A percentile compares a stretch with the other conserved stretches of the same genome.
Evolutionary conservation across 257 asterid species (phyloP).

Genomic region (Paulownia fortunei): DNA sequence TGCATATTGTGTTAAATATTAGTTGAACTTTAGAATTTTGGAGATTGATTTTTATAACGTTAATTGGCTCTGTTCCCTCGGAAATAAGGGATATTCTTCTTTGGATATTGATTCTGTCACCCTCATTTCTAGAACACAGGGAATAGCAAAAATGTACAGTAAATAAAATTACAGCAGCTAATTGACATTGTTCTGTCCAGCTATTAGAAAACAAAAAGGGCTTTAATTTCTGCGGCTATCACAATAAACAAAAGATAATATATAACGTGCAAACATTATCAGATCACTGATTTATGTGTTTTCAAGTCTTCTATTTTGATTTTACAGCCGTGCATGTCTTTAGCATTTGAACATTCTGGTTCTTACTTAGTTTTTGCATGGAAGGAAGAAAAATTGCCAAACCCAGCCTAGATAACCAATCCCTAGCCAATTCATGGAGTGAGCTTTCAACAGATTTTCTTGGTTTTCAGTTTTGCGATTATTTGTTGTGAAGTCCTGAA

Average conservation of each 20-base stretch:
- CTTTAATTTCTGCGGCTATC: neutral
- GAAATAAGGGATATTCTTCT: neutral
- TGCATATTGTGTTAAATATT: neutral
- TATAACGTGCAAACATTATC: neutral
- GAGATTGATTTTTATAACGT: neutral
- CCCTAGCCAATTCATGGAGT: neutral
- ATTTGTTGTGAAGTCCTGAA: neutral
- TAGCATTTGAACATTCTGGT: neutral
- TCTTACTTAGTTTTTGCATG: neutral
- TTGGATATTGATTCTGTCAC: neutral
- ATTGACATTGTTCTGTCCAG: slow-evolving; percentile 16
- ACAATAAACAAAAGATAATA: neutral
- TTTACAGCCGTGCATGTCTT: neutral
- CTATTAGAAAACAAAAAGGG: neutral
- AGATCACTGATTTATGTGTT: neutral
- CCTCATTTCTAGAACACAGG: neutral
- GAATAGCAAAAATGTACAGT: neutral
- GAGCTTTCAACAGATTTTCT: neutral
- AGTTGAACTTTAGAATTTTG: neutral
- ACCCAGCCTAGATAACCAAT: neutral
- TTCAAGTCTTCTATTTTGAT: neutral
- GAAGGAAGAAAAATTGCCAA: neutral
- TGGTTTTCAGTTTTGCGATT: neutral
- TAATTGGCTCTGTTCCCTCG: neutral
- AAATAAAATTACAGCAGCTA: neutral